Conservation (phyloP, 2,329 filamentous ascomycete genomes). For the Alternaria triticimaculans region DNA sequence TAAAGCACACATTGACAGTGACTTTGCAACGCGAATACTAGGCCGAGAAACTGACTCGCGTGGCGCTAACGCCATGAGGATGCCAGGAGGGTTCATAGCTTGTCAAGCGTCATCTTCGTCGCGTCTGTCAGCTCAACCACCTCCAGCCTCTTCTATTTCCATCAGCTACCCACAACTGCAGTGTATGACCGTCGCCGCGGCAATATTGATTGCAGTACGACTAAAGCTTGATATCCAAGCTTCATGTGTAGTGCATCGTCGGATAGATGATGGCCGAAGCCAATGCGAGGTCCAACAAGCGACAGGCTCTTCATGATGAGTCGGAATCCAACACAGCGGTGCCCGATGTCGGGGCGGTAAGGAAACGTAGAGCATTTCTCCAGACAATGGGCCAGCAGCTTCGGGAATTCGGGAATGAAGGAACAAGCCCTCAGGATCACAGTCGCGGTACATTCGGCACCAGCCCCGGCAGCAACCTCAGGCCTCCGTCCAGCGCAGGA, state of each 20-base stretch:
- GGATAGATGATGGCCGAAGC: constrained; percentile 22
- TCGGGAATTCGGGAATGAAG: constrained; percentile 31
- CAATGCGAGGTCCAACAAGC: constrained; percentile 21
- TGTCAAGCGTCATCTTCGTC: neutral
- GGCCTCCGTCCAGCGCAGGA: constrained; percentile 12
- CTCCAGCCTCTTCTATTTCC: neutral
- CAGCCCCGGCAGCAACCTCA: constrained; percentile 16
- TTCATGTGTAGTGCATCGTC: neutral
- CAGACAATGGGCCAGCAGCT: constrained; percentile 37
- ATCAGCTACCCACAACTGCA: neutral
- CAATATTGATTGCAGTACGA: neutral
- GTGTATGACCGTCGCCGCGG: neutral
- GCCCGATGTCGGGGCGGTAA: constrained; percentile 8
- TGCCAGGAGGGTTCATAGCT: neutral
- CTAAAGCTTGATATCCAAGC: neutral
- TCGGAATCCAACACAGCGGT: constrained; percentile 1
- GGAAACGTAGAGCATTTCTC: constrained; percentile 30
- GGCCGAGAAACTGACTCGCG: neutral
- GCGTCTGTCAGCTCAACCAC: neutral
- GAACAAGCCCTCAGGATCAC: constrained; percentile 28
- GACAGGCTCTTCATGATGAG: constrained; percentile 17
- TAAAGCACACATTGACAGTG: neutral
- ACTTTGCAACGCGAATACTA: neutral
- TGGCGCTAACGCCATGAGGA: neutral
- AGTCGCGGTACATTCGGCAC: constrained; percentile 24